Evolutionary conservation across 179 eudicot genomes (phyloP), one percentile per base, ranked within the genome.

Genomic region (Nepenthes alata): DNA sequence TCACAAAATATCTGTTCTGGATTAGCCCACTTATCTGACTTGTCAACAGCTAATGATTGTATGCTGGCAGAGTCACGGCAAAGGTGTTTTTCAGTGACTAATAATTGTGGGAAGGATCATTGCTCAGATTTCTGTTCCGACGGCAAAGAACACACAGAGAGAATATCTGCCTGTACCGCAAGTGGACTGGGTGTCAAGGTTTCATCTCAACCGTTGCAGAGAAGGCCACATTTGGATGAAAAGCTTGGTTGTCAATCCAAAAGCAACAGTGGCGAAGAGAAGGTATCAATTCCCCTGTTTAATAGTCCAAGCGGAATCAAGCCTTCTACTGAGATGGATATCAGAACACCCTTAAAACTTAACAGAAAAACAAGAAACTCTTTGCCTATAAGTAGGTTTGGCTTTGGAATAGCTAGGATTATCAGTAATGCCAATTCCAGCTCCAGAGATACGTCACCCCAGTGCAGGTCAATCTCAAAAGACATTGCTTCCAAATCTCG

Each of bases 361-460:
- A 59, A 62, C 57, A 49, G 68, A 2, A 80, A 75, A 63, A 70
- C 59, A 54, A 78, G 87, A 75, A 68, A 79, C 66, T 73, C 81
- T 39, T 84, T 95, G 38, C 95, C 95, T 10, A 79, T 72, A 58
- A 85, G 87, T 49, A 77, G 89, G 54, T 61, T 86, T 59, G 80
- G 82, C 68, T 60, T 60, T 72, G 78, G 80, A 55, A 66, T 82
- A 67, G 75, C 77, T 50, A 77, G 68, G 70, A 76, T 79, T 59
- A 74, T 83, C 44, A 81, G 72, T 63, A 79, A 55, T 70, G 71
- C 79, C 5, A 25, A 25, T 25, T 25, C 25, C 25, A 68, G 67
- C 36, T 75, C 83, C 47, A 64, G 81, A 69, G 85, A 85, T 13
- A 67, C 59, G 55, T 80, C 87, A 16, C 76, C 73, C n/a, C 67